Evolutionary conservation across 2,329 filamentous ascomycete genomes (phyloP), one percentile per base, ranked within the genome.

Genomic region (Epichloe elymi): DNA sequence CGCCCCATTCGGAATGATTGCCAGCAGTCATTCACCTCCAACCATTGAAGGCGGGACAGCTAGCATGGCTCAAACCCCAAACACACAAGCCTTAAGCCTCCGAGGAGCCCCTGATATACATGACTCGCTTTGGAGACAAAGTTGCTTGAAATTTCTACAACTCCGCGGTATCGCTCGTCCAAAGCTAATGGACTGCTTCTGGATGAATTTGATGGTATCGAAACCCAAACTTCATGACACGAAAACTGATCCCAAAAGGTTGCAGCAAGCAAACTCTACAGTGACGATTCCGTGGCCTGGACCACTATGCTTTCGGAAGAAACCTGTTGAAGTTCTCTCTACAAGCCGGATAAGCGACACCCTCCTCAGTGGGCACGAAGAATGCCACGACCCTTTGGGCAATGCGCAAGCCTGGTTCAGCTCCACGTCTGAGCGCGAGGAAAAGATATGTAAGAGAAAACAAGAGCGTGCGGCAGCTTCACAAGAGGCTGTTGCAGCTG

Each of bases 231-330:
- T 66, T 10, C 63, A 65, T 46, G 74, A 76, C 39, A 58, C 63
- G 17, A 71, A 67, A 37, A 55, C 58, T 23, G 71, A 78, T 50
- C 62, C 66, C 5, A 75, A 70, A 53, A 61, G 66, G 41, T 65
- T 67, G 3, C 66, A 70, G 2, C 55, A 64, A 37, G 52, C 60
- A n/a, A 63, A 60, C 10, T 55, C 66, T 3, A 61, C 65, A 3
- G 63, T 70, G 4, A 70, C 67, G 6, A 69, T 79, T 23, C 70
- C 74, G 11, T 81, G 78, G 78, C 78, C 78, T 40, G 69, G 74
- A 2, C 66, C 66, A 17, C 68, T 79, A 1, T 79, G 76, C 56
- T 77, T 78, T 51, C 72, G 74, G 49, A 75, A 74, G 54, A 69
- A 68, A 48, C 62, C 68, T 17, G 62, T 72, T n/a, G 67, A 68